Conservation (phyloP, 2,329 filamentous ascomycete species). For the Aureobasidium lini region DNA sequence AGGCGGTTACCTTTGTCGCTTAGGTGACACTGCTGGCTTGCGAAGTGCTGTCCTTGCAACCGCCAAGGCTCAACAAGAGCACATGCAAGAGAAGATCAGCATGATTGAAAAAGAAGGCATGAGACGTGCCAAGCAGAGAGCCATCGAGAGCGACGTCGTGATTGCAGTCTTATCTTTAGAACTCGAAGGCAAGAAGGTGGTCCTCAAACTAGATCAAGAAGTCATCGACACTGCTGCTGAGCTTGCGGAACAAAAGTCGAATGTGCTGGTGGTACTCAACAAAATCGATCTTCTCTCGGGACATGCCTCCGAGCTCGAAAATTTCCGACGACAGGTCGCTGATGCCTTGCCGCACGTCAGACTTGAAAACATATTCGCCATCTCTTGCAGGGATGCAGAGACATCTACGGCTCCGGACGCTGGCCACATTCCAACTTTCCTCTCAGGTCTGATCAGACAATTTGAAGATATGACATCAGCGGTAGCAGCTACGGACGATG, state of each 20-base stretch:
- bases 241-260: conserved; percentile 43
- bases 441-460: conserved; percentile 55
- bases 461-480: conserved; percentile 63
- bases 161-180: conserved; percentile 75
- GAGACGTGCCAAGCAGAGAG: conserved; percentile 71
- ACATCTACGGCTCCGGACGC: not conserved
- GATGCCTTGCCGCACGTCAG: conserved; percentile 36
- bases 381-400: conserved; percentile 57
- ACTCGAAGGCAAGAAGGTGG: conserved; percentile 23
- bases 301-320: not conserved
- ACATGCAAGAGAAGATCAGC: conserved; percentile 45
- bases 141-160: conserved; percentile 75
- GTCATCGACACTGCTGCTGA: conserved; percentile 47
- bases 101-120: conserved; percentile 85
- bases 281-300: conserved; percentile 46
- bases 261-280: conserved; percentile 54
- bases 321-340: conserved; percentile 24
- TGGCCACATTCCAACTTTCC: conserved; percentile 60
- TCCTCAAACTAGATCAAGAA: conserved; percentile 42
- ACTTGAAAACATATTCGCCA: conserved; percentile 46
- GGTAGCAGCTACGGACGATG: conserved; percentile 28
- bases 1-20: conserved; percentile 81
- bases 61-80: not conserved
- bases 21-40: conserved; percentile 91
- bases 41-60: conserved; percentile 38